These are phyloP conservation scores for Quercus gilva DNA, from an alignment of 306 rosid species.

Conservation along the genomic window DNA sequence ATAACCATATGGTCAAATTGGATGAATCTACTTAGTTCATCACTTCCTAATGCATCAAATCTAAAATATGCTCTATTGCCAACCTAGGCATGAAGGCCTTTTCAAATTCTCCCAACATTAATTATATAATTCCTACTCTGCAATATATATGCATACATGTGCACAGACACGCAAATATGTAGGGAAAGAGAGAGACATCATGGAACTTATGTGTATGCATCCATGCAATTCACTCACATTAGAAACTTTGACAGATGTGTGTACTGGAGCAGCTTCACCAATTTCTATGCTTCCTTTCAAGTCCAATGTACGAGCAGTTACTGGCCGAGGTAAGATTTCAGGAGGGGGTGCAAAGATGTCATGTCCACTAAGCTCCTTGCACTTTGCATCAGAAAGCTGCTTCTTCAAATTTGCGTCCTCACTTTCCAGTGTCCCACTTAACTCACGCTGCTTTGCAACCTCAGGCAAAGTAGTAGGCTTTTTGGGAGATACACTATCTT, in stretches of 20 bases:
- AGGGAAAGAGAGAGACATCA: neutral
- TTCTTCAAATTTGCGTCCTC: constrained; percentile 73
- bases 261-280: constrained; percentile 61
- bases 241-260: constrained; percentile 35
- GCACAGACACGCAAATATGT: neutral
- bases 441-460: constrained; percentile 98
- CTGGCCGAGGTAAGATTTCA: constrained; percentile 80
- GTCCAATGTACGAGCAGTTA: constrained; percentile 69
- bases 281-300: constrained; percentile 83
- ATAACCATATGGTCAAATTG: neutral
- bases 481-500: constrained; percentile 70
- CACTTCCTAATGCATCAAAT: neutral
- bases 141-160: neutral
- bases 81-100: neutral
- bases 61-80: neutral
- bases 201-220: constrained; percentile 18
- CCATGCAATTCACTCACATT: constrained; percentile 32
- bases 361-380: constrained; percentile 90
- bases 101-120: neutral
- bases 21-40: neutral
- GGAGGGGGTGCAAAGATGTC: constrained; percentile 98
- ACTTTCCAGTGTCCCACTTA: constrained; percentile 86
- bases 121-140: neutral
- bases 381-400: constrained; percentile 91
- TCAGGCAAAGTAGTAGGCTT: constrained; percentile 74